Evolutionary conservation across 2,329 filamentous ascomycete genomes (phyloP).

Genomic region (Colletotrichum navitas): DNA sequence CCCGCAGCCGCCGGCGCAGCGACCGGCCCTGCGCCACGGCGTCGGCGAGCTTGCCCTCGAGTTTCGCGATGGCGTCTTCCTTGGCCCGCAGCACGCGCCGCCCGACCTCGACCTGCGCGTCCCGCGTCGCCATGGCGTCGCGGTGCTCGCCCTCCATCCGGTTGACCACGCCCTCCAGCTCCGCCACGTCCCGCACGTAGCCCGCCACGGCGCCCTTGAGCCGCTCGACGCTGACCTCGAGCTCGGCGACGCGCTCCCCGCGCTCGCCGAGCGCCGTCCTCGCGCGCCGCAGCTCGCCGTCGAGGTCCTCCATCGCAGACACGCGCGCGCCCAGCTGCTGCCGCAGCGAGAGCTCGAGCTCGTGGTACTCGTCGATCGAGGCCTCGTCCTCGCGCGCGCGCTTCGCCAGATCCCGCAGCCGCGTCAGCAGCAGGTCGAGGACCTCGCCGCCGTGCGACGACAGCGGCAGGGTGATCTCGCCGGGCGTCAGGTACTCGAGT

Average conservation of each 20-base stretch:
- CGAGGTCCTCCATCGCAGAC: slow-evolving; percentile 62
- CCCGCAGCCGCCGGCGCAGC: slow-evolving; percentile 55
- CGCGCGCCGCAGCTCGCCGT: slow-evolving; percentile 55
- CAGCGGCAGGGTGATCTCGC: slow-evolving; percentile 67
- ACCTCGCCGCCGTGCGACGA: slow-evolving; percentile 66
- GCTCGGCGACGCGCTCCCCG: slow-evolving; percentile 57
- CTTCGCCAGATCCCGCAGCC: slow-evolving; percentile 63
- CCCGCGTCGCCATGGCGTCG: slow-evolving; percentile 48
- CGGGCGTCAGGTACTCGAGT: slow-evolving; percentile 72
- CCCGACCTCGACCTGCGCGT: slow-evolving; percentile 52
- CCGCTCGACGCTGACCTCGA: slow-evolving; percentile 63
- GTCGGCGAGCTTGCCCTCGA: slow-evolving; percentile 60
- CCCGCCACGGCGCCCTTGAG: slow-evolving; percentile 65
- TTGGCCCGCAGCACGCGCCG: slow-evolving; percentile 53
- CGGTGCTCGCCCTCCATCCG: slow-evolving; percentile 59
- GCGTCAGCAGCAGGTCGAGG: slow-evolving; percentile 65
- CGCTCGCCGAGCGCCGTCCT: slow-evolving; percentile 53
- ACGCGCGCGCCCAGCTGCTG: slow-evolving; percentile 68
- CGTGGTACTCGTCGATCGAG: slow-evolving; percentile 71
- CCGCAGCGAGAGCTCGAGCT: slow-evolving; percentile 66
- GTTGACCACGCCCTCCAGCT: slow-evolving; percentile 66
- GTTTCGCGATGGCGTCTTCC: slow-evolving; percentile 53
- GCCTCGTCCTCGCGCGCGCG: slow-evolving; percentile 63
- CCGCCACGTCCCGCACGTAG: slow-evolving; percentile 66
- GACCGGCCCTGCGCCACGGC: slow-evolving; percentile 55